Evolutionary conservation across 768 basidiomycete species (phyloP).

Genomic region (Flagelloscypha sp.): DNA sequence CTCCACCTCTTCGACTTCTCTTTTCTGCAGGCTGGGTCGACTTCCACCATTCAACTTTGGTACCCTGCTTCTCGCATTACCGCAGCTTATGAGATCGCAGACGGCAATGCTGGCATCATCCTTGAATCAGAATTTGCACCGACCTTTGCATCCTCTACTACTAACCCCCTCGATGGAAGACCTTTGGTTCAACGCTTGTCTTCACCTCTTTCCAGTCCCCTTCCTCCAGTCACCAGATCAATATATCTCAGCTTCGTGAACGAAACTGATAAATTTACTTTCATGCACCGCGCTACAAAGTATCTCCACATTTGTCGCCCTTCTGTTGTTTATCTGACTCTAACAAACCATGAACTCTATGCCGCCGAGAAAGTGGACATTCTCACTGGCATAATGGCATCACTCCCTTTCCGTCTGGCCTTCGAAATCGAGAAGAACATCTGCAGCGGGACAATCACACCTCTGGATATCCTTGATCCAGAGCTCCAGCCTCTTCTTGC

Average conservation of each 20-base stretch:
- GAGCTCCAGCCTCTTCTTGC: neutral
- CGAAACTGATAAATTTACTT: neutral
- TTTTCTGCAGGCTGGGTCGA: too few relatives aligned
- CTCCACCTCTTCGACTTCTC: too few relatives aligned
- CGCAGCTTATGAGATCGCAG: too few relatives aligned
- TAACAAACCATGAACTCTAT: neutral
- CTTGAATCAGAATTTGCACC: too few relatives aligned
- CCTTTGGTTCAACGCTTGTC: neutral
- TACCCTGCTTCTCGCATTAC: too few relatives aligned
- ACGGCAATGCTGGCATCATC: too few relatives aligned
- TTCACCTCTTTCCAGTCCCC: neutral
- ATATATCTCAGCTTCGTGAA: neutral
- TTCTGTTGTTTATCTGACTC: neutral
- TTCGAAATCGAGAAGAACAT: slow-evolving; percentile 1
- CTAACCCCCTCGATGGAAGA: too few relatives aligned
- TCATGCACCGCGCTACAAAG: neutral
- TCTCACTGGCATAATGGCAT: neutral
- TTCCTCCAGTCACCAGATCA: neutral
- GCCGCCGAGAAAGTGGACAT: too few relatives aligned
- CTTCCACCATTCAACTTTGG: too few relatives aligned
- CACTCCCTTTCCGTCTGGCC: slow-evolving; percentile 1
- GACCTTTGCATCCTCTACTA: too few relatives aligned
- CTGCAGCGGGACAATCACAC: neutral
- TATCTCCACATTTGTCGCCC: neutral
- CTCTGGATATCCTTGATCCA: neutral